phyloP scores from a whole-genome alignment of 2,329 filamentous ascomycete species.

The Cercospora sp. region DNA sequence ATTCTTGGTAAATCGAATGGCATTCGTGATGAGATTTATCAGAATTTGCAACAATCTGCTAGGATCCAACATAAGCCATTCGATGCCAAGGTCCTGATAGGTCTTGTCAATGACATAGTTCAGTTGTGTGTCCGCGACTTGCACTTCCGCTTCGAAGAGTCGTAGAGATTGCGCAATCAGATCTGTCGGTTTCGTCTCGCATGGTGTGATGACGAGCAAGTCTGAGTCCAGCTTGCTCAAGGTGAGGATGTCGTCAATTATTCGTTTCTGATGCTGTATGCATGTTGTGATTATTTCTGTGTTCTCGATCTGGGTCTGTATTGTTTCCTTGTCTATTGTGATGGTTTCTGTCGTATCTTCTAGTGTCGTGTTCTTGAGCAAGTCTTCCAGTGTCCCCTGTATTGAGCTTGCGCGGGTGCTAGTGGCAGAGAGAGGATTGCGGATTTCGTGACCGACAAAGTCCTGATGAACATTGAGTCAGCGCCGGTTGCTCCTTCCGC shows the following conservation, averaged over 20 bases:
- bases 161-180: conserved; percentile 39
- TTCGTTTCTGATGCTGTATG: conserved; percentile 39
- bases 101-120: conserved; percentile 14
- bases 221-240: conserved; percentile 42
- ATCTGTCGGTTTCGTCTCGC: conserved; percentile 38
- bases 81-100: conserved; percentile 10
- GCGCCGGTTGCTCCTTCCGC: neutral
- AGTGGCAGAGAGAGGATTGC: conserved; percentile 48
- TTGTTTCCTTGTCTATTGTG: conserved; percentile 11
- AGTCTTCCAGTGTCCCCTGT: conserved; percentile 14
- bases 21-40: conserved; percentile 24
- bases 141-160: conserved; percentile 45
- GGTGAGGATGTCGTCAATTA: conserved; percentile 52
- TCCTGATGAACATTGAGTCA: conserved; percentile 4
- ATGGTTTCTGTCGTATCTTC: conserved; percentile 13
- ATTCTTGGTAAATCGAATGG: conserved; percentile 24
- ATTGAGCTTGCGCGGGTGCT: conserved; percentile 38
- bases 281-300: conserved; percentile 38
- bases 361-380: conserved; percentile 7
- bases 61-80: conserved; percentile 29
- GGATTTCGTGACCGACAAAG: conserved; percentile 43
- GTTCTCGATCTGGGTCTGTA: conserved; percentile 29
- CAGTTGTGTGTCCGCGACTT: conserved; percentile 39
- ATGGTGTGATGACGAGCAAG: conserved; percentile 42
- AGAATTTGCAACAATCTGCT: conserved; percentile 31